Evolutionary conservation across 2,329 filamentous ascomycete genomes (phyloP), one percentile per base, ranked within the genome.

Genomic region (Colletotrichum camelliae): DNA sequence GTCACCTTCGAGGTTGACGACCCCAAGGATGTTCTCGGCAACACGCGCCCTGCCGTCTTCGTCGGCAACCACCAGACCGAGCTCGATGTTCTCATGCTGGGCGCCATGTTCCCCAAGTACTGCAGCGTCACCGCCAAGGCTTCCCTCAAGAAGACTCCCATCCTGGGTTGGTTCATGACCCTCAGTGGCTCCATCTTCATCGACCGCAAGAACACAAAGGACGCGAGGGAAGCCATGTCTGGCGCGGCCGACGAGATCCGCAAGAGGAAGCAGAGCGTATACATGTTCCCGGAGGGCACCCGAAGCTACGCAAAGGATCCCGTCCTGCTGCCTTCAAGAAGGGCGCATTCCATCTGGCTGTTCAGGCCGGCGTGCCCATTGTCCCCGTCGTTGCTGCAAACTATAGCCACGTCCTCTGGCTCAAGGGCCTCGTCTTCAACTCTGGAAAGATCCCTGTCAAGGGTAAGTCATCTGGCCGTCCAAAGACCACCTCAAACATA

Each of bases 21-120:
- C 80, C 84, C 92, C 52, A 83, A 92, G 75, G 85, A 92, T 78
- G 83, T 93, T 79, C 91, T 96, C 74, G 86, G 87, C 62, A 93
- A 88, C 12, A 88, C 88, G 33, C 91, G 96, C 67, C 97, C 97
- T 1, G 96, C 95, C 73, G 94, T 99, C 73, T 96, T 99, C 81
- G 89, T 99, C 79, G 94, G 94, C 55, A 98, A 98, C 86, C 97
- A 99, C 87, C 97, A 99, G 89, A 95, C 94, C 27, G 97, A 98
- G 87, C 91, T 99, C 79, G 97, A 99, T 83, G 94, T 99, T 55
- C 90, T 98, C 75, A 94, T 98, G 92, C 91, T 99, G 33, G 97
- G 96, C 77, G 88, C 90, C 85, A 92, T 98, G 81, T 98, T 98
- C 86, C 97, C 97, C 64, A 93, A 92, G 81, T 96, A 97, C 89